Base-by-base conservation (phyloP, 2,329 filamentous ascomycete genomes). In the Coniochaeta sp. region DNA sequence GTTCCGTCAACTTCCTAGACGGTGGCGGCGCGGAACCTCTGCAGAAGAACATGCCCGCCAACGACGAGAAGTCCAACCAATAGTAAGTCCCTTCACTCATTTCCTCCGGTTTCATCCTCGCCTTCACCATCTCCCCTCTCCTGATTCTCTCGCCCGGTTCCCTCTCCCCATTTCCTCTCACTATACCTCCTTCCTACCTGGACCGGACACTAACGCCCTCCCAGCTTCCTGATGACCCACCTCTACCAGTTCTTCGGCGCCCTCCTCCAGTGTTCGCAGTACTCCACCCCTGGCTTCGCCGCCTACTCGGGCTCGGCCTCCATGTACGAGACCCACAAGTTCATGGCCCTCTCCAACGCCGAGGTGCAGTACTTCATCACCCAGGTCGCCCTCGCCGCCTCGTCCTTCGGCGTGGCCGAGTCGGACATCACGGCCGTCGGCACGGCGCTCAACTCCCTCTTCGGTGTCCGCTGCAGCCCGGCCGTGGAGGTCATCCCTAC, bases 231-330 rank as follows among this genome's bases (percentile, higher is more conserved):
- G 51, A 65, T 85, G 55, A 83, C 78, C 42, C 81, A 84, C 60
- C 68, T 85, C 32, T 84, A 85, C 67, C 65, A 78, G 57, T 84
- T 77, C 71, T 85, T 85, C 61, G 81, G 78, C 49, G 68, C 68
- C 22, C 71, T 84, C 20, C 73, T 83, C 45, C 76, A 75, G 56
- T 84, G 80, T 69, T 71, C 72, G 51, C 55, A 66, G 60, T 72
- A 77, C 63, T 74, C 75, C 53, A 72, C 67, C 65, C 52, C 67
- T 12, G 75, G 69, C 24, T 81, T 77, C 62, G 70, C 73, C 26
- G 63, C 67, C 30, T 84, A 83, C 65, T 55, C 49, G n/a, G 77
- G 73, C 49, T 55, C 66, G 8, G 60, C 66, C 0, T 74, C 69
- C 57, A 74, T 77, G 72, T 79, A 77, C 65, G 61, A 75, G 42